Conservation (phyloP, 176 grass and related monocot species). For the Musa troglodytarum region DNA sequence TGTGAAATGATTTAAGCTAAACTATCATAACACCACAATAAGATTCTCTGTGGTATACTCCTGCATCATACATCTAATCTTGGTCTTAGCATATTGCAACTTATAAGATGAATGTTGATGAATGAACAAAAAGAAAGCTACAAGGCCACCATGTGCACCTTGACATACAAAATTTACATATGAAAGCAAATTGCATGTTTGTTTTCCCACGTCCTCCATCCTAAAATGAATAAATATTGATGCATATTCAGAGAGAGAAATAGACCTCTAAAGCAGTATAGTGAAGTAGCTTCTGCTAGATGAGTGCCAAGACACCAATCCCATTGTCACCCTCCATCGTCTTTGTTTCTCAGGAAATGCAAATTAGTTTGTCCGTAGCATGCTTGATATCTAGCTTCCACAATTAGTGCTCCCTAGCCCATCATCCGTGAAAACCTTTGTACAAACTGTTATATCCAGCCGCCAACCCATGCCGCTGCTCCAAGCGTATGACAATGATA, state of each 20-base stretch:
- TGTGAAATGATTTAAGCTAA: not conserved
- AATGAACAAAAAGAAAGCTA: not conserved
- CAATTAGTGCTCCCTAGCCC: not conserved
- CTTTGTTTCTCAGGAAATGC: not conserved
- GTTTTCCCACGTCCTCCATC: not conserved
- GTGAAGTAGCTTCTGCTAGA: not conserved
- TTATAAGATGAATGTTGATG: not conserved
- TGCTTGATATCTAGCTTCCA: not conserved
- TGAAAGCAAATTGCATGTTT: not conserved
- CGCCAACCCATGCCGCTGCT: not conserved
- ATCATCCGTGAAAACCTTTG: too few relatives aligned
- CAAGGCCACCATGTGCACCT: not conserved
- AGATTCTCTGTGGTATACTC: not conserved
- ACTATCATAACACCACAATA: not conserved
- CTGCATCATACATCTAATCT: not conserved
- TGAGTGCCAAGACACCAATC: not conserved
- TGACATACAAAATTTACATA: not conserved
- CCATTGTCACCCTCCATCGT: not conserved
- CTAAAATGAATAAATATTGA: not conserved
- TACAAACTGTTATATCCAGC: not conserved
- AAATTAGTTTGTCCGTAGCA: not conserved
- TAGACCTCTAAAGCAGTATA: not conserved
- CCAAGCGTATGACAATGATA: not conserved
- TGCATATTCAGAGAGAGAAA: not conserved
- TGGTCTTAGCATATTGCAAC: not conserved